These are phyloP conservation scores for Raphanus hybrid DNA, from an alignment of 441 rosid species.

Conservation along the genomic window DNA sequence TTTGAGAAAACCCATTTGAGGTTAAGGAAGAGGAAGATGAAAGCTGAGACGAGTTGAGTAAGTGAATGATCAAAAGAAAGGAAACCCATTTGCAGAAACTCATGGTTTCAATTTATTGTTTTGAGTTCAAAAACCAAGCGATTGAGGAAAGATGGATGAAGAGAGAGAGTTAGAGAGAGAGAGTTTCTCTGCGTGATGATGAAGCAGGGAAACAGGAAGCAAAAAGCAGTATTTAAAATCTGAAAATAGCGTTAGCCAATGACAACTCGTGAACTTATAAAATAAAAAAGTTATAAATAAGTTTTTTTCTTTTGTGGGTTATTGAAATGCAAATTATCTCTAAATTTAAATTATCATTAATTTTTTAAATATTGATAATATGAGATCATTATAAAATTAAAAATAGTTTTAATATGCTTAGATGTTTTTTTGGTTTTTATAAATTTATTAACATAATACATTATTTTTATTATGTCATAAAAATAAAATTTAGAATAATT, in stretches of 20 bases:
- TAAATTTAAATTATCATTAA: no score
- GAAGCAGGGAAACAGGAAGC: constrained; percentile 44
- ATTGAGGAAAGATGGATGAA: constrained; percentile 11
- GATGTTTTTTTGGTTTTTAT: no score
- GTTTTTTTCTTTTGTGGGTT: no score
- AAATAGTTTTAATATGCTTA: no score
- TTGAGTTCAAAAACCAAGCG: constrained; percentile 1
- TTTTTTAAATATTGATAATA: no score
- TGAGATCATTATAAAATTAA: no score
- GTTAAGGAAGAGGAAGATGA: constrained; percentile 42
- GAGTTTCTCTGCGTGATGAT: constrained; percentile 37
- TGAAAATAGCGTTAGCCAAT: constrained; percentile 23
- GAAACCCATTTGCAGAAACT: constrained; percentile 50
- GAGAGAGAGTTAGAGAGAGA: background rate
- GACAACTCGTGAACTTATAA: constrained; percentile 18
- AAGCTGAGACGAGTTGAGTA: constrained; percentile 37
- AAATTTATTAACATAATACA: no score
- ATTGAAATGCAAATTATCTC: no score
- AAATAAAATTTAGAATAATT: background rate
- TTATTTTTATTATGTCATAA: no score
- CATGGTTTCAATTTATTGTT: constrained; percentile 41
- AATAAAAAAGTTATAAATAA: background rate
- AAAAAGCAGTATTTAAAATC: constrained; percentile 30
- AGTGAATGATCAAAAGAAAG: constrained; percentile 43
- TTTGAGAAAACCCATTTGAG: constrained; percentile 54